Evolutionary conservation across 371 early-diverging fungal genomes (phyloP).

Genomic region (Rhizomucor pusillus): DNA sequence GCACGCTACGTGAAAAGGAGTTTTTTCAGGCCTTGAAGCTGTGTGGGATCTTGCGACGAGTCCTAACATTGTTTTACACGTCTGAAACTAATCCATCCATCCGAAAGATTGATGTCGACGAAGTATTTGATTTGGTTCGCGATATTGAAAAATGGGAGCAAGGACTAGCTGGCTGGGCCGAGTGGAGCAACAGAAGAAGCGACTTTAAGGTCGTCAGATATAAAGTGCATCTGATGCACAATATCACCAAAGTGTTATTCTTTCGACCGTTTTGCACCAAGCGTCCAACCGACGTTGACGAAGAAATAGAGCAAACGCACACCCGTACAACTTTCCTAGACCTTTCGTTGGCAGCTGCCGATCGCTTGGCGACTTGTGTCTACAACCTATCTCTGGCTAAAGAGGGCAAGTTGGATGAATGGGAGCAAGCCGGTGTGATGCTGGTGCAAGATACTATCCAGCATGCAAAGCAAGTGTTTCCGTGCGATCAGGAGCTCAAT

Average conservation of each 20-base stretch:
- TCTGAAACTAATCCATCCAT: neutral
- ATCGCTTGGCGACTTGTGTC: conserved; percentile 23
- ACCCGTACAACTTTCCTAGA: conserved; percentile 46
- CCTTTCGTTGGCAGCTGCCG: conserved; percentile 29
- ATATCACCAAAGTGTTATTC: conserved; percentile 31
- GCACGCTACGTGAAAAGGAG: no score
- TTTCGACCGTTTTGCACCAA: conserved; percentile 35
- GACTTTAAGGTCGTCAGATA: neutral
- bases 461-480: conserved; percentile 26
- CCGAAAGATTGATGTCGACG: conserved; percentile 45
- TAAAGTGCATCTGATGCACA: conserved; percentile 34
- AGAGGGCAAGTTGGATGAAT: conserved; percentile 5
- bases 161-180: conserved; percentile 27
- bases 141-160: conserved; percentile 44
- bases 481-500: conserved; percentile 32
- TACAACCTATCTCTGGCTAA: neutral
- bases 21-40: no score
- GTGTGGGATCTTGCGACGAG: no score
- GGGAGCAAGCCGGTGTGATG: conserved; percentile 16
- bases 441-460: conserved; percentile 29
- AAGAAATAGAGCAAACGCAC: conserved; percentile 30
- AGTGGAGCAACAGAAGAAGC: conserved; percentile 14
- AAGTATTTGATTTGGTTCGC: conserved; percentile 35
- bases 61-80: conserved; percentile 4
- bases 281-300: conserved; percentile 1